Conservation (phyloP, 768 basidiomycete genomes). For the Kwoniella sp. region DNA sequence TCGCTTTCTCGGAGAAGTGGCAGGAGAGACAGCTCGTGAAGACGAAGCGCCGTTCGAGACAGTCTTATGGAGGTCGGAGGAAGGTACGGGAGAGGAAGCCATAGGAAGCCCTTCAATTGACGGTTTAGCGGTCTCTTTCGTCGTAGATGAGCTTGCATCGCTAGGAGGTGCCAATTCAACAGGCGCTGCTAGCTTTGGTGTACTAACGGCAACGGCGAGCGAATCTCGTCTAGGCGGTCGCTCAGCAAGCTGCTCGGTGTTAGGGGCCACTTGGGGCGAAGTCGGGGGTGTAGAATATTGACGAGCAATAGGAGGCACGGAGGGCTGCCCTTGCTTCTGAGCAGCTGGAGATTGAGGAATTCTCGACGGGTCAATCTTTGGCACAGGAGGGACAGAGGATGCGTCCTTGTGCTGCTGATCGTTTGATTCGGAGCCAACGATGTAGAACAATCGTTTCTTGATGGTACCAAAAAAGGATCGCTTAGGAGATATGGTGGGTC, state of each 20-base stretch:
- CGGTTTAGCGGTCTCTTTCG: neutral
- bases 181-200: neutral
- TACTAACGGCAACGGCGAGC: neutral
- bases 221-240: conserved; percentile 3
- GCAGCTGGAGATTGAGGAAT: neutral
- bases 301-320: neutral
- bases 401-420: neutral
- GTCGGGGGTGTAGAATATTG: neutral
- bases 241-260: neutral
- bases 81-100: neutral
- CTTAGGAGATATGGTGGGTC: conserved; percentile 15
- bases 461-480: conserved; percentile 33
- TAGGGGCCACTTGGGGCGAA: neutral
- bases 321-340: neutral
- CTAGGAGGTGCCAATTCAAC: neutral
- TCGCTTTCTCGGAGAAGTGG: conserved; percentile 11
- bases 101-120: neutral
- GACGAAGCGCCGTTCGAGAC: conserved; percentile 16
- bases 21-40: conserved; percentile 11
- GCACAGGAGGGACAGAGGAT: conserved; percentile 7
- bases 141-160: neutral
- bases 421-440: conserved; percentile 2
- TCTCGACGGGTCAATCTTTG: neutral
- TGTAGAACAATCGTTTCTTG: conserved; percentile 24
- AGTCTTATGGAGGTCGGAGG: conserved; percentile 1